Conservation (phyloP, 192 early-diverging fungal species). For the Rhizoclosmatium globosum region DNA sequence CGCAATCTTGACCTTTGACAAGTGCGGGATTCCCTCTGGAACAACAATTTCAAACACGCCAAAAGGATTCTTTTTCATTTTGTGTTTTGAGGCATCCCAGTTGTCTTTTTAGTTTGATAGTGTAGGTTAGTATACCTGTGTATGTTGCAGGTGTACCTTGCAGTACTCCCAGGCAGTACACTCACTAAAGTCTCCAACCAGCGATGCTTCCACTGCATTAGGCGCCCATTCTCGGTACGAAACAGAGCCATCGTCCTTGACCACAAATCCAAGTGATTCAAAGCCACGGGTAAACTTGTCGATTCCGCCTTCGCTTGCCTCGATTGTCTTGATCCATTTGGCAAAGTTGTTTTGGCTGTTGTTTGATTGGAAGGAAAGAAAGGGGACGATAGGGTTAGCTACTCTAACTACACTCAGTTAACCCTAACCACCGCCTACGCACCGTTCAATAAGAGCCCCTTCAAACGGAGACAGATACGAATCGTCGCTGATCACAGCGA, state of each 20-base stretch:
- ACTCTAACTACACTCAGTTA: too few species aligned
- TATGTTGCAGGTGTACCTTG: neutral
- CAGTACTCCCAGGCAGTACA: neutral
- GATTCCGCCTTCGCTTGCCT: constrained; percentile 76
- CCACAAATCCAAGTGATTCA: constrained; percentile 82
- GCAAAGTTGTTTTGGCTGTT: constrained; percentile 48
- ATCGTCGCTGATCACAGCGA: constrained; percentile 70
- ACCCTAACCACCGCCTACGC: neutral
- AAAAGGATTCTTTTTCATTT: constrained; percentile 81
- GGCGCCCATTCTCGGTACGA: constrained; percentile 98
- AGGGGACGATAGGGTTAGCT: neutral
- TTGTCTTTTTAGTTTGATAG: constrained; percentile 62
- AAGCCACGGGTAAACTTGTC: constrained; percentile 86
- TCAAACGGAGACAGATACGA: constrained; percentile 81
- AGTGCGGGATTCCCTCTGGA: constrained; percentile 76
- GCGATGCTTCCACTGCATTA: constrained; percentile 73
- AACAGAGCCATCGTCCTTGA: constrained; percentile 60
- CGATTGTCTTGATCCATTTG: constrained; percentile 77
- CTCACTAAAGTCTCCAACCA: constrained; percentile 95
- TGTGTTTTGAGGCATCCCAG: constrained; percentile 81
- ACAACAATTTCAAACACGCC: constrained; percentile 80
- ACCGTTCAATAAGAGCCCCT: constrained; percentile 68
- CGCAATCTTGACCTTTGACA: constrained; percentile 79
- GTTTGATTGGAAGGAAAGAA: neutral
- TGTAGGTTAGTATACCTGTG: neutral